Percentiles rank a stretch among this genome's conserved stretches.
Evolutionary conservation across 768 basidiomycete genomes (phyloP).

Genomic region (Trametes coccinea): DNA sequence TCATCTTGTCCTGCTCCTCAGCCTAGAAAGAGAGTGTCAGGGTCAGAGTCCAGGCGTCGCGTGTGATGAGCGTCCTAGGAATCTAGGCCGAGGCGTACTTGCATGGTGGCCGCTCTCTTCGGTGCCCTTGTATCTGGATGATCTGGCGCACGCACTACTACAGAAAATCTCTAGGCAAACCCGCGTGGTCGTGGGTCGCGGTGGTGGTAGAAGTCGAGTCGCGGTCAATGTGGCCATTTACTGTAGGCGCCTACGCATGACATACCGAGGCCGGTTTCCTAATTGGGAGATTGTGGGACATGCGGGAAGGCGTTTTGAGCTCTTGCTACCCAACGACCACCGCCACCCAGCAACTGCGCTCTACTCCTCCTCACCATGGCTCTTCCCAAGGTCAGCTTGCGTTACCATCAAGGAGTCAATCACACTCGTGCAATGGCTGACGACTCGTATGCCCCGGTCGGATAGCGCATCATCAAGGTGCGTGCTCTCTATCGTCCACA

Average conservation of each 20-base stretch:
- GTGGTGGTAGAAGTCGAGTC: background rate
- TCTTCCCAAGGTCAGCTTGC: slow-evolving; percentile 49
- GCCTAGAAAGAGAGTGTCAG: background rate
- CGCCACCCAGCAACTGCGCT: background rate
- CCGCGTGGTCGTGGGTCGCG: background rate
- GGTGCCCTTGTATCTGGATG: too few relatives aligned
- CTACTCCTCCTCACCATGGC: slow-evolving; percentile 36
- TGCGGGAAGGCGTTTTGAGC: background rate
- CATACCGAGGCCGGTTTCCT: too few relatives aligned
- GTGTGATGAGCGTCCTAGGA: slow-evolving; percentile 3
- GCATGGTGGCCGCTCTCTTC: background rate
- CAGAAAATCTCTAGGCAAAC: too few relatives aligned
- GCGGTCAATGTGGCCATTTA: too few relatives aligned
- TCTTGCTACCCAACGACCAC: slow-evolving; percentile 7
- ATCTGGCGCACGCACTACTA: too few relatives aligned
- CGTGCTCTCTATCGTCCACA: slow-evolving; percentile 15
- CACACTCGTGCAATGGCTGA: background rate
- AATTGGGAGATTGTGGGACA: background rate
- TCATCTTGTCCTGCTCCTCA: slow-evolving; percentile 26
- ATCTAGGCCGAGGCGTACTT: slow-evolving; percentile 5
- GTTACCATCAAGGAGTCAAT: background rate
- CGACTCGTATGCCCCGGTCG: background rate
- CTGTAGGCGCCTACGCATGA: background rate
- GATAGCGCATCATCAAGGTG: slow-evolving; percentile 56
- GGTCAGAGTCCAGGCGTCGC: background rate